A percentile compares a stretch with the other conserved stretches of the same genome.
phyloP scores from a whole-genome alignment of 257 asterid species.

The Galeopsis tetrahit region DNA sequence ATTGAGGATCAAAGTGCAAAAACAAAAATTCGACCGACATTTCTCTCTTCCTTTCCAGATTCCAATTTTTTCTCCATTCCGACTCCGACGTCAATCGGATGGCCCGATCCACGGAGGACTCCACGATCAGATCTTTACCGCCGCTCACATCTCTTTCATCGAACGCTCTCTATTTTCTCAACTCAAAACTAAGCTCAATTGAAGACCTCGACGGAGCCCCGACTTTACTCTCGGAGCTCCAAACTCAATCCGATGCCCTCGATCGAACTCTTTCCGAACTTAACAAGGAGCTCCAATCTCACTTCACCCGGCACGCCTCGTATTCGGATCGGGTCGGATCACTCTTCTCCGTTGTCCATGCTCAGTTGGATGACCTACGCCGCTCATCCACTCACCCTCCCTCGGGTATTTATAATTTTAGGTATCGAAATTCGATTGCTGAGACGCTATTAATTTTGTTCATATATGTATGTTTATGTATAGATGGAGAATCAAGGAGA shows the following conservation, averaged over 20 bases:
- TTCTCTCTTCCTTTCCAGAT: not conserved
- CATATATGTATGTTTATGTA: slow-evolving; percentile 8
- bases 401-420: slow-evolving; percentile 44
- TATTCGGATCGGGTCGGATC: slow-evolving; percentile 54
- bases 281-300: slow-evolving; percentile 48
- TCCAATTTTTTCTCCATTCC: not conserved
- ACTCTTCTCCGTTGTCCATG: slow-evolving; percentile 48
- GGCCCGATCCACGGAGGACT: slow-evolving; percentile 43
- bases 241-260: slow-evolving; percentile 58
- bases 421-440: not conserved
- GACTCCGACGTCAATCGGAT: slow-evolving; percentile 21
- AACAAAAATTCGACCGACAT: not conserved
- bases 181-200: slow-evolving; percentile 59
- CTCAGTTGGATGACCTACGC: slow-evolving; percentile 61
- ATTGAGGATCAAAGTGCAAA: not conserved
- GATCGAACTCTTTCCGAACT: slow-evolving; percentile 65
- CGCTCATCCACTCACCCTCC: slow-evolving; percentile 44
- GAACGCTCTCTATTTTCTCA: slow-evolving; percentile 63
- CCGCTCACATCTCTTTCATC: slow-evolving; percentile 65
- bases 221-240: slow-evolving; percentile 68
- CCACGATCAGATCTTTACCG: slow-evolving; percentile 54
- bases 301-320: slow-evolving; percentile 58
- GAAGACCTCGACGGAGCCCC: slow-evolving; percentile 68
- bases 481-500: slow-evolving; percentile 66
- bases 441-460: slow-evolving; percentile 1